Evolutionary conservation across 352 stramenopile genomes (phyloP).

Genomic region (Phytopythium litorale): DNA sequence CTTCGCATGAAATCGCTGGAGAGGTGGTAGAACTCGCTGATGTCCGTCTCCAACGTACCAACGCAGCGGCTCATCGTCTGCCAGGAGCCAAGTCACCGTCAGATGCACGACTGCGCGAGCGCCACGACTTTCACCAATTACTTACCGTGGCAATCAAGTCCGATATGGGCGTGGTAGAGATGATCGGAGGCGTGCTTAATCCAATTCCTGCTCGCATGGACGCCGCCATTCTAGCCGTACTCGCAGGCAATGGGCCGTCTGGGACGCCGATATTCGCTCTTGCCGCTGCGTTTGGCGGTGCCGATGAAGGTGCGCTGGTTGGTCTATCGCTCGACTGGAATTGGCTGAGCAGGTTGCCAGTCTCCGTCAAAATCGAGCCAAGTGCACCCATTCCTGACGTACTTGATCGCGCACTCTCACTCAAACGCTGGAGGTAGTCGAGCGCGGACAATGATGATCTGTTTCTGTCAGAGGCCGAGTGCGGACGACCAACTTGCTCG

Average conservation of each 20-base stretch:
- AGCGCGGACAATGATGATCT: not conserved
- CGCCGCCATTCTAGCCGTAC: not conserved
- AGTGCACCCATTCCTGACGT: not conserved
- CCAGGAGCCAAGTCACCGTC: not conserved
- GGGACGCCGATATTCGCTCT: not conserved
- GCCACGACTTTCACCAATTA: not conserved
- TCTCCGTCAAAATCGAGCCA: not conserved
- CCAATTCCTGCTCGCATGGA: not conserved
- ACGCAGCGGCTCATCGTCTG: not conserved
- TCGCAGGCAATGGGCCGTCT: not conserved
- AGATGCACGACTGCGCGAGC: not conserved
- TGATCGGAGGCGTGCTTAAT: not conserved
- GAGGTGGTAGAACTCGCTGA: constrained; percentile 3
- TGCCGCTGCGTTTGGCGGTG: not conserved
- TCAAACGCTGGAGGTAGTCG: not conserved
- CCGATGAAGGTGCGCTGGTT: not conserved
- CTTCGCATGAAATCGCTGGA: not conserved
- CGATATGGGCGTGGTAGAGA: constrained; percentile 1
- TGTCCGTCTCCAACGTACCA: not conserved
- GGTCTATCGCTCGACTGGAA: not conserved
- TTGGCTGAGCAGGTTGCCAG: not conserved
- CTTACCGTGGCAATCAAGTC: not conserved
- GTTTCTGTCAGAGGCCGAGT: not conserved
- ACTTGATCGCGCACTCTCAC: not conserved
- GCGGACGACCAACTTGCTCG: not conserved